Evolutionary conservation across 2,329 filamentous ascomycete species (phyloP), one percentile per base, ranked within the genome.

Genomic region (Hypomyces rosellus): DNA sequence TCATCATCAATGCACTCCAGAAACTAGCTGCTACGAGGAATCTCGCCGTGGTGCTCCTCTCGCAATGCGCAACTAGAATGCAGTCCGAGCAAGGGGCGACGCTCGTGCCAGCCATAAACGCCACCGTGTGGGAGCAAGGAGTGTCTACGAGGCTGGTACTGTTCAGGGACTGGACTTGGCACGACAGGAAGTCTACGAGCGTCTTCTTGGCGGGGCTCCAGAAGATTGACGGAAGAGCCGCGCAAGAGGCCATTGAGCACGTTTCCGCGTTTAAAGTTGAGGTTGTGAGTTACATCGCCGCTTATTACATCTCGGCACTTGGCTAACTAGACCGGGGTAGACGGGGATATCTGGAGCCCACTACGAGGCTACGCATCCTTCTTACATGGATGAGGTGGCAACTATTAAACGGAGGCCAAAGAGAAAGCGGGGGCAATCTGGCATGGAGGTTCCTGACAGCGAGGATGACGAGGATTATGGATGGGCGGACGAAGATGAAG

Each of bases 21-120:
- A 91, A 85, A 60, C 76, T 95, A 11, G 89, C 91, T 4, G 82
- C 85, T 11, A 79, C 85, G 30, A 79, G 81, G 55, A 79, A 88
- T 59, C 75, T 91, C 47, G 86, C 89, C 20, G 74, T 95, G 39
- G 73, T 96, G 3, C 65, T 93, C 16, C 76, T 90, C 45, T 89
- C 84, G 36, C 90, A 95, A 63, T 89, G 86, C 52, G 86, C 85
- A 39, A 95, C 89, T n/a, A 86, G 84, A 57, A 85, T 95, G 69
- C 83, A 86, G 54, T 74, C 75, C 4, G 84, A 78, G 55, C 76
- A 72, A 56, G 79, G 75, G 57, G 86, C 90, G 13, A 79, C 85
- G 11, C 72, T 97, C 45, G 78, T 85, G 48, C 86, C 90, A 14
- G 82, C 88, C 38, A 76, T 96, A 55, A 85, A 85, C 50, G 84